Percentiles rank a stretch among this genome's conserved stretches.
These are phyloP conservation scores for Metschnikowia lachancei DNA, from an alignment of 805 yeast genomes.

Conservation along the genomic window DNA sequence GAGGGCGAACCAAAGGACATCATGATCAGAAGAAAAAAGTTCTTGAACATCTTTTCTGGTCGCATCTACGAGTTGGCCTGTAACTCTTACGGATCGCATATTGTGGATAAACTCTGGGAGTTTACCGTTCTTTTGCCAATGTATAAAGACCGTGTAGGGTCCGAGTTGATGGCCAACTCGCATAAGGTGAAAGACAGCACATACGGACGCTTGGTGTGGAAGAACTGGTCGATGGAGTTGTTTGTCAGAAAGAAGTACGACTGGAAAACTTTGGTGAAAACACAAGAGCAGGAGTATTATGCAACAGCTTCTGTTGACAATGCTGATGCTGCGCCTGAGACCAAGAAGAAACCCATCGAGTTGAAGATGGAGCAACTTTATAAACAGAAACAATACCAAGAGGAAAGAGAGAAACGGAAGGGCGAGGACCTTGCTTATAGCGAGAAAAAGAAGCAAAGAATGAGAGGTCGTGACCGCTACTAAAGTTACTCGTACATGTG, in stretches of 20 bases:
- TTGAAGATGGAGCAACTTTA: slow-evolving; percentile 40
- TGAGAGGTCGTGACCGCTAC: slow-evolving; percentile 16
- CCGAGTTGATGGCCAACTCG: slow-evolving; percentile 55
- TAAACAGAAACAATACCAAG: slow-evolving; percentile 28
- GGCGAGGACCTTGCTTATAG: slow-evolving; percentile 20
- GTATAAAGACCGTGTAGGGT: slow-evolving; percentile 84
- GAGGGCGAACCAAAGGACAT: slow-evolving; percentile 44
- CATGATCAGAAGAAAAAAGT: slow-evolving; percentile 57
- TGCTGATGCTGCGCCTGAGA: slow-evolving; percentile 14
- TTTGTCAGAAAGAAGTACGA: slow-evolving; percentile 71
- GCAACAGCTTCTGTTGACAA: slow-evolving; percentile 20
- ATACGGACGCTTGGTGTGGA: slow-evolving; percentile 92
- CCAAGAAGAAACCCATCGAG: slow-evolving; percentile 39
- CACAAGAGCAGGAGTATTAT: slow-evolving; percentile 36
- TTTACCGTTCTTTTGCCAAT: slow-evolving; percentile 75
- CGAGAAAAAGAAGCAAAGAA: slow-evolving; percentile 14
- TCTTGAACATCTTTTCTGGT: slow-evolving; percentile 63
- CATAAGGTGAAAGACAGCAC: slow-evolving; percentile 75
- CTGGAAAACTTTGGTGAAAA: slow-evolving; percentile 69
- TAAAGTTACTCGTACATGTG: background rate
- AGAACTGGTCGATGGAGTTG: slow-evolving; percentile 87
- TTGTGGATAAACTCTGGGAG: slow-evolving; percentile 79
- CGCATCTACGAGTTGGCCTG: slow-evolving; percentile 61
- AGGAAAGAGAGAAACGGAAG: slow-evolving; percentile 29
- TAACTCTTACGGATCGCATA: slow-evolving; percentile 88